These are phyloP conservation scores for Salvia rosmarinus DNA, from an alignment of 257 asterid species.

Conservation along the genomic window DNA sequence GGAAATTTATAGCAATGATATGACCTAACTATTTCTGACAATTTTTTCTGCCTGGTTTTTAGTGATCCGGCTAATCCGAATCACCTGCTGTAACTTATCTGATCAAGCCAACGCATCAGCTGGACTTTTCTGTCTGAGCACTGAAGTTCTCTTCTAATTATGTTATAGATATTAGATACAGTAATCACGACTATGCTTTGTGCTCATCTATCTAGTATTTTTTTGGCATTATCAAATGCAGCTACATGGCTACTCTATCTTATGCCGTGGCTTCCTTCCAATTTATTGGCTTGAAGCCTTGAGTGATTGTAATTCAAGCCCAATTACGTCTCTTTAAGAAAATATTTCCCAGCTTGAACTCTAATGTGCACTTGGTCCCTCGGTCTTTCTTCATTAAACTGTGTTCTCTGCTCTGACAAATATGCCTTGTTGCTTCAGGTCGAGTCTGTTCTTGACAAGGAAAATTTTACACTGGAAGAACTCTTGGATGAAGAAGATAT, in stretches of 20 bases:
- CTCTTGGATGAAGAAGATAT: slow-evolving; percentile 98
- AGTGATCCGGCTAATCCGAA: not conserved
- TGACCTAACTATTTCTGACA: not conserved
- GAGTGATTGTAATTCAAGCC: slow-evolving; percentile 7
- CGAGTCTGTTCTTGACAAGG: slow-evolving; percentile 89
- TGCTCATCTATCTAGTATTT: slow-evolving; percentile 2
- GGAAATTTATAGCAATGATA: not conserved
- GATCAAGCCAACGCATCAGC: slow-evolving; percentile 2
- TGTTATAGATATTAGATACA: not conserved
- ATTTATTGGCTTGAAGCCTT: slow-evolving; percentile 13
- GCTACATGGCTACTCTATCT: not conserved
- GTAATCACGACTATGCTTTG: not conserved
- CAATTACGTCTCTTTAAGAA: not conserved
- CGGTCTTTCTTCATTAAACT: not conserved
- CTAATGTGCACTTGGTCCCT: slow-evolving; percentile 4
- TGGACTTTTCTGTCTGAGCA: not conserved
- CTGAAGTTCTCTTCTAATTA: not conserved
- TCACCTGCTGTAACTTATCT: slow-evolving; percentile 5
- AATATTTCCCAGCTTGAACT: not conserved
- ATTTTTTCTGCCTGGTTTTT: not conserved
- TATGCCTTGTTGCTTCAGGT: slow-evolving; percentile 52
- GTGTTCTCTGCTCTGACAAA: slow-evolving; percentile 1
- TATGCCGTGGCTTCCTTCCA: not conserved
- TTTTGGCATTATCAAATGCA: slow-evolving; percentile 22
- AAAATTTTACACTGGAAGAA: slow-evolving; percentile 84